phyloP scores from a whole-genome alignment of 306 rosid species.

The Pyrus bretschneideri region DNA sequence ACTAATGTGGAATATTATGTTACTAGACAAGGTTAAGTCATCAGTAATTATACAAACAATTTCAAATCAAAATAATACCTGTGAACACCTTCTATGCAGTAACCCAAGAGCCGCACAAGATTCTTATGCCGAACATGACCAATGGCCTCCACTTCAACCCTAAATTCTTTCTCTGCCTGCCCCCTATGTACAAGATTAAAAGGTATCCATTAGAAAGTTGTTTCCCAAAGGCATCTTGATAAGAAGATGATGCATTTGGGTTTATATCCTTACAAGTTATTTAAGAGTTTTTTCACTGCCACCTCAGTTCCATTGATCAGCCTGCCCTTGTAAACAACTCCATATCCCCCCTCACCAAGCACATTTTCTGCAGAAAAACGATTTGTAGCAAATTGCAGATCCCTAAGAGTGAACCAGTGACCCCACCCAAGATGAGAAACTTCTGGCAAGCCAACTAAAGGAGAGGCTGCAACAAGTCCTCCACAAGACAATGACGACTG shows the following conservation, averaged over 20 bases:
- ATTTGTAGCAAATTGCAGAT: constrained; percentile 71
- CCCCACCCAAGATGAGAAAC: constrained; percentile 98
- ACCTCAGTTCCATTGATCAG: constrained; percentile 87
- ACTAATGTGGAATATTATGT: neutral
- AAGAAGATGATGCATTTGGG: constrained; percentile 12
- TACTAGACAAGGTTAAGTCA: constrained; percentile 5
- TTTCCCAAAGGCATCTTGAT: constrained; percentile 13
- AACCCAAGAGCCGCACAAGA: constrained; percentile 89
- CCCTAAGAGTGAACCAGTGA: constrained; percentile 98
- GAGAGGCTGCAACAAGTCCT: constrained; percentile 70
- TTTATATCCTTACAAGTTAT: constrained; percentile 67
- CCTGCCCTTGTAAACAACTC: constrained; percentile 80
- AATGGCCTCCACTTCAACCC: constrained; percentile 98
- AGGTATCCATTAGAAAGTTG: constrained; percentile 1
- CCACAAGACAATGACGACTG: constrained; percentile 47
- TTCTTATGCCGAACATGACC: constrained; percentile 97
- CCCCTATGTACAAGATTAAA: constrained; percentile 51
- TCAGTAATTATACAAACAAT: neutral
- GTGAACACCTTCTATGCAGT: constrained; percentile 88
- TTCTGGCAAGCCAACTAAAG: constrained; percentile 84
- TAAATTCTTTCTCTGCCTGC: constrained; percentile 96
- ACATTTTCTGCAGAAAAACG: constrained; percentile 60
- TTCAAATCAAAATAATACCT: constrained; percentile 37
- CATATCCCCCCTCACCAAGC: constrained; percentile 97
- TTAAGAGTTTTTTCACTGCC: constrained; percentile 93